These are phyloP conservation scores for Yamadazyma akitaensis DNA, from an alignment of 805 yeast species.

Conservation along the genomic window DNA sequence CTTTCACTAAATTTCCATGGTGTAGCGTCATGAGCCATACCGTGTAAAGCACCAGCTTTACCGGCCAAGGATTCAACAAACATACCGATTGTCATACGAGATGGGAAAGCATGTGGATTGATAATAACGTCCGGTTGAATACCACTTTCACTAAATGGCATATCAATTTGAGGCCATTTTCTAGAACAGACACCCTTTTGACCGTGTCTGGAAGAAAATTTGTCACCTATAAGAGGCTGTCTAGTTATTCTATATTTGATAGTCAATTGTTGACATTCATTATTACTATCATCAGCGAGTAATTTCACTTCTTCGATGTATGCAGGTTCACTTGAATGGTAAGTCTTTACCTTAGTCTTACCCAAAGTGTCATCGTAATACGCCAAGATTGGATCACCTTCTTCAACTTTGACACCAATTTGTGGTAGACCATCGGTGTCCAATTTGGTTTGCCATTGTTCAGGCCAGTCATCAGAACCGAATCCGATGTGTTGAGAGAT, in stretches of 20 bases:
- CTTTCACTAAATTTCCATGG: constrained; percentile 92
- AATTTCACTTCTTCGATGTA: constrained; percentile 93
- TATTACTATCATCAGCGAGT: constrained; percentile 75
- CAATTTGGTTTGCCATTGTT: constrained; percentile 80
- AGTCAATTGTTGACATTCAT: constrained; percentile 79
- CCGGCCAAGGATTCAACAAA: constrained; percentile 98
- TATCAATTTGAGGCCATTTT: constrained; percentile 94
- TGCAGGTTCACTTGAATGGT: constrained; percentile 92
- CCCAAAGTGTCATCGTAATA: constrained; percentile 88
- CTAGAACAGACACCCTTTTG: constrained; percentile 98
- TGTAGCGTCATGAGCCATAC: constrained; percentile 94
- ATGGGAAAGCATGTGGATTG: constrained; percentile 99
- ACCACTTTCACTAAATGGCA: constrained; percentile 96
- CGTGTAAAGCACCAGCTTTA: constrained; percentile 96
- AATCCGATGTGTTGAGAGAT: constrained; percentile 92
- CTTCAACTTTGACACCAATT: constrained; percentile 82
- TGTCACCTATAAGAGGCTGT: constrained; percentile 94
- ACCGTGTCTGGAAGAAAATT: constrained; percentile 96
- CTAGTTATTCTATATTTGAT: constrained; percentile 90
- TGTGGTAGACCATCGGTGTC: constrained; percentile 92
- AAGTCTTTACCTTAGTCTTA: constrained; percentile 86
- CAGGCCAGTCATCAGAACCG: constrained; percentile 91
- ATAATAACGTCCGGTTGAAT: constrained; percentile 97
- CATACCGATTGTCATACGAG: constrained; percentile 99
- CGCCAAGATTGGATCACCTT: constrained; percentile 95